Evolutionary conservation across 225 moss, liverwort and hornwort genomes (phyloP).

Genomic region (Polytrichum formosum): DNA sequence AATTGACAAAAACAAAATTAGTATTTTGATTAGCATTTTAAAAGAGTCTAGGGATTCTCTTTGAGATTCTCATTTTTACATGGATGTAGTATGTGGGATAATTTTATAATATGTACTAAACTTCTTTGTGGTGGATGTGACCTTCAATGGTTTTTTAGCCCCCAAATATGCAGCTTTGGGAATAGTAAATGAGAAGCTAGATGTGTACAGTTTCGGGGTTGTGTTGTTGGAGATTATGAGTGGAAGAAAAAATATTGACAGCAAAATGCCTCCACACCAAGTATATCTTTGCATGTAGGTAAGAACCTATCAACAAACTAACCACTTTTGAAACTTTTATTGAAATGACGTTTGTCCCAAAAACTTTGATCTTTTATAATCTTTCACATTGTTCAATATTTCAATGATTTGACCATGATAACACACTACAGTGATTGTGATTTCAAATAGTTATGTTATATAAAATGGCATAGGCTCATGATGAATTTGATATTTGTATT

Average conservation of each 20-base stretch:
- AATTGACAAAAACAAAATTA: too few relatives aligned
- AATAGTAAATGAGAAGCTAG: constrained; percentile 17
- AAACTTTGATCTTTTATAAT: neutral
- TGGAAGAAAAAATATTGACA: constrained; percentile 19
- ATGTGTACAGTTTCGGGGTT: constrained; percentile 17
- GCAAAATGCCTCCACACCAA: neutral
- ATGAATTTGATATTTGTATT: too few relatives aligned
- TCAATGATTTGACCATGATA: neutral
- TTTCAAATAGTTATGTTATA: too few relatives aligned
- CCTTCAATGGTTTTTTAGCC: constrained; percentile 10
- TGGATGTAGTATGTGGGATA: neutral
- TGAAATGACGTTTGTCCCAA: neutral
- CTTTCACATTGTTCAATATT: neutral
- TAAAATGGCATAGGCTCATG: too few relatives aligned
- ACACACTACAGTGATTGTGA: too few relatives aligned
- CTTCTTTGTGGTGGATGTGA: neutral
- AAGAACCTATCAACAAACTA: neutral
- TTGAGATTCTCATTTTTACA: neutral
- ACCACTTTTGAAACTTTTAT: neutral
- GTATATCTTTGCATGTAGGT: constrained; percentile 13
- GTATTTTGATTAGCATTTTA: too few relatives aligned
- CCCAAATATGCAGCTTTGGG: constrained; percentile 12
- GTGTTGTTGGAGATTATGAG: constrained; percentile 17
- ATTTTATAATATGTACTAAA: neutral
- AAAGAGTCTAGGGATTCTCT: neutral